Conservation (phyloP, 257 asterid genomes). For the Ocimum tenuiflorum region DNA sequence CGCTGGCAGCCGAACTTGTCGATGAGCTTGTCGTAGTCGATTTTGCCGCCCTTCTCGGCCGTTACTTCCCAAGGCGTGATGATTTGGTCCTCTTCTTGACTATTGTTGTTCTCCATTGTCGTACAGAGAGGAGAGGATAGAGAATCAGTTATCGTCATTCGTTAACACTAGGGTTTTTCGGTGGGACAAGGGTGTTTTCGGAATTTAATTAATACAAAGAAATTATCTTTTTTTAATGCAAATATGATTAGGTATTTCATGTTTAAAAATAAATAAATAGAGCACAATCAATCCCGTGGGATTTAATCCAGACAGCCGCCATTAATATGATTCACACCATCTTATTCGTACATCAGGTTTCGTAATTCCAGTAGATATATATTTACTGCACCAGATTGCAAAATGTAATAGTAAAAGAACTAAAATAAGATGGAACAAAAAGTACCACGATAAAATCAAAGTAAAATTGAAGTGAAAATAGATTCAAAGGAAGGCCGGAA, state of each 20-base stretch:
- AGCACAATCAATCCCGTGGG: too few species aligned
- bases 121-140: not conserved
- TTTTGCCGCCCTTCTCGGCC: constrained; percentile 76
- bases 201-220: not conserved
- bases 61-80: constrained; percentile 90
- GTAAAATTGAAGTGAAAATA: not conserved
- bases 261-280: too few species aligned
- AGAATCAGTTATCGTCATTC: not conserved
- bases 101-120: constrained; percentile 28
- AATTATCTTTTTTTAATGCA: too few species aligned
- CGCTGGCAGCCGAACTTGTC: constrained; percentile 90
- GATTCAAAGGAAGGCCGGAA: not conserved
- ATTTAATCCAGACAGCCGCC: too few species aligned
- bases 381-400: too few species aligned
- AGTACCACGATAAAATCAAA: not conserved
- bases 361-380: too few species aligned
- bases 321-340: too few species aligned
- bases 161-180: constrained; percentile 11
- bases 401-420: too few species aligned
- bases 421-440: too few species aligned
- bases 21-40: constrained; percentile 84
- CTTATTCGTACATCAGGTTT: too few species aligned
- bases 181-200: not conserved
- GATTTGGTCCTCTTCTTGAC: constrained; percentile 50
- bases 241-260: too few species aligned